Evolutionary conservation across 805 yeast species (phyloP).

Genomic region (Kazachstania africana): DNA sequence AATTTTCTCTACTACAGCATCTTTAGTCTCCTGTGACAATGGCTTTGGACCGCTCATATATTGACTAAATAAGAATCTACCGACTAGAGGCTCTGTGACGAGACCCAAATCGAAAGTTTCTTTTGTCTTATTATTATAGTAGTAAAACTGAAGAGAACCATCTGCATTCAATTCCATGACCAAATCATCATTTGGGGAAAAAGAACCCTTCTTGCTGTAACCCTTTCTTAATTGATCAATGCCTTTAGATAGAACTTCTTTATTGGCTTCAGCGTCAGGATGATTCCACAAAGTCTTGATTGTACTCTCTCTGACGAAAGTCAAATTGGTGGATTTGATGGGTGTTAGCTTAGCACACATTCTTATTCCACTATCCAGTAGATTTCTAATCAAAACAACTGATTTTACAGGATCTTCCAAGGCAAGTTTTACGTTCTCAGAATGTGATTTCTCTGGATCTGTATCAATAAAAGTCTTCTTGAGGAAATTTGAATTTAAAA

Average conservation of each 20-base stretch:
- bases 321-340: conserved; percentile 80
- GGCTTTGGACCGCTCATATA: conserved; percentile 52
- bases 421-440: conserved; percentile 31
- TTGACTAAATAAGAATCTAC: conserved; percentile 59
- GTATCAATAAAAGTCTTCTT: conserved; percentile 28
- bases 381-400: conserved; percentile 38
- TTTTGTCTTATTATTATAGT: conserved; percentile 29
- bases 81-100: conserved; percentile 49
- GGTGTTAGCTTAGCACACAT: conserved; percentile 74
- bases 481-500: conserved; percentile 34
- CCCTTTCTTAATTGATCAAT: conserved; percentile 52
- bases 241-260: conserved; percentile 44
- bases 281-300: conserved; percentile 66
- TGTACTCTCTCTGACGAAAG: conserved; percentile 82
- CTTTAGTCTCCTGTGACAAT: conserved; percentile 19
- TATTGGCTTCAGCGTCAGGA: conserved; percentile 42
- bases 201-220: conserved; percentile 56
- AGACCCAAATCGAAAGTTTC: conserved; percentile 39
- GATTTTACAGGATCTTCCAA: conserved; percentile 44
- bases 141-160: conserved; percentile 37
- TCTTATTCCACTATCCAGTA: conserved; percentile 48
- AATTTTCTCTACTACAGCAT: conserved; percentile 14
- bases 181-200: conserved; percentile 62
- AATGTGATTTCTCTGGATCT: conserved; percentile 24
- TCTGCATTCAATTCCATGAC: conserved; percentile 40